Evolutionary conservation across 768 basidiomycete species (phyloP), one percentile per base, ranked within the genome.

Genomic region (Boletus coccyginus): DNA sequence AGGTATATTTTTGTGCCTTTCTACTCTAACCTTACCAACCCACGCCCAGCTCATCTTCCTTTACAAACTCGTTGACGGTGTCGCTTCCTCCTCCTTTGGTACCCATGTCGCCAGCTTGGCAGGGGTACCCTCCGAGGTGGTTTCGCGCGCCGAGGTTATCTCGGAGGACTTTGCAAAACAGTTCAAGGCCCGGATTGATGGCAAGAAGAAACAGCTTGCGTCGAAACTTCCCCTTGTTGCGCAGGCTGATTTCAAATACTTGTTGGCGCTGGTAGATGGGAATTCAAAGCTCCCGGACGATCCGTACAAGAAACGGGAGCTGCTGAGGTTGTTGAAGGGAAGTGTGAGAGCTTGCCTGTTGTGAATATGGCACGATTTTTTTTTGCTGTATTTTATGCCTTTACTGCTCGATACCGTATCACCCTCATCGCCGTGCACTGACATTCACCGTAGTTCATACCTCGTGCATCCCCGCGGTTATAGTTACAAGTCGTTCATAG

Each of bases 91-190:
- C 17, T 94, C 93, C 0, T 95, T 95, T 64, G 94, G 92, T 10
- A 94, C 94, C 1, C 94, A 96, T 66, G 96, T 98, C 42, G 97
- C 97, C 31, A 90, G 88, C 62, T 81, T 99, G 44, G 97, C 96
- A 5, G 97, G 96, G 7, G 93, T 98, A 0, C 94, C 94, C 2
- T 68, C 79, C 14, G 78, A 82, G 9, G 91, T 99, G 16, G 93
- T 99, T 40, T 79, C 88, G 57, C 85, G 97, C 5, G 97, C 97
- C 5, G 93, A 94, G 61, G 71, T 82, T 27, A 84, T 98, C 46
- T 97, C 95, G 14, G 83, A 83, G 51, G 86, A 91, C 65, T 95
- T 95, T 67, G 91, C 93, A 1, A 75, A 83, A 61, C 85, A 94
- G 63, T 98, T 98, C 79, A 89, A 88, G 63, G 87, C 87, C 62